phyloP scores from a whole-genome alignment of 345 rosid genomes.

The Camelina laxa region DNA sequence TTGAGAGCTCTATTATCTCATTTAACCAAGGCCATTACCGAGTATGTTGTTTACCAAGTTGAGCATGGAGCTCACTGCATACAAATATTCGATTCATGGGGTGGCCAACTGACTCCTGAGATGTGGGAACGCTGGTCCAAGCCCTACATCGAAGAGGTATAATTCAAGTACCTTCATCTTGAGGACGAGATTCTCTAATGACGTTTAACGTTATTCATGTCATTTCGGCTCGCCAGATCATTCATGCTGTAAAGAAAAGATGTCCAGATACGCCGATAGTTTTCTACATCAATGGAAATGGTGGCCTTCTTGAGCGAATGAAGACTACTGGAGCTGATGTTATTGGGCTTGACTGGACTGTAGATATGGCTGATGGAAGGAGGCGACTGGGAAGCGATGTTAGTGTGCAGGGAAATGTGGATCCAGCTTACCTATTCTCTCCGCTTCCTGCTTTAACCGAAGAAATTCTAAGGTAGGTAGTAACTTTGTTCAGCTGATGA shows the following conservation, averaged over 20 bases:
- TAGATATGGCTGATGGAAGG: slow-evolving; percentile 94
- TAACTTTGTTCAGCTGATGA: slow-evolving; percentile 6
- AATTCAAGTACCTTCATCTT: slow-evolving; percentile 9
- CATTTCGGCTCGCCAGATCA: slow-evolving; percentile 53
- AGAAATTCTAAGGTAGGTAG: slow-evolving; percentile 68
- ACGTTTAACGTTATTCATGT: background rate
- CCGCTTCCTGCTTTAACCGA: slow-evolving; percentile 80
- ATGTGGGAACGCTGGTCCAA: slow-evolving; percentile 95
- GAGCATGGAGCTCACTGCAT: slow-evolving; percentile 92
- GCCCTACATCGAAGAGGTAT: slow-evolving; percentile 83
- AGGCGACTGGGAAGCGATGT: slow-evolving; percentile 66
- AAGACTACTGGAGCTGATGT: slow-evolving; percentile 89
- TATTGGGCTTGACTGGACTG: slow-evolving; percentile 96
- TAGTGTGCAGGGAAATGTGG: slow-evolving; percentile 89
- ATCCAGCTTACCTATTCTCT: slow-evolving; percentile 82
- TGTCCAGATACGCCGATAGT: slow-evolving; percentile 90
- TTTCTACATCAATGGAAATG: slow-evolving; percentile 91
- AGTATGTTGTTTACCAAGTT: slow-evolving; percentile 81
- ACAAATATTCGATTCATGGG: slow-evolving; percentile 98
- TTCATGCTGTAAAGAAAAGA: slow-evolving; percentile 57
- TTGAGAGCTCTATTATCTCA: slow-evolving; percentile 80
- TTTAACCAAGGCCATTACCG: slow-evolving; percentile 74
- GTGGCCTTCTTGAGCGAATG: slow-evolving; percentile 94
- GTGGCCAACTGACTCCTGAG: slow-evolving; percentile 89
- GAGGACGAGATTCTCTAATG: background rate